phyloP scores from a whole-genome alignment of 169 alveolate genomes.

The Plasmodium coatneyi region DNA sequence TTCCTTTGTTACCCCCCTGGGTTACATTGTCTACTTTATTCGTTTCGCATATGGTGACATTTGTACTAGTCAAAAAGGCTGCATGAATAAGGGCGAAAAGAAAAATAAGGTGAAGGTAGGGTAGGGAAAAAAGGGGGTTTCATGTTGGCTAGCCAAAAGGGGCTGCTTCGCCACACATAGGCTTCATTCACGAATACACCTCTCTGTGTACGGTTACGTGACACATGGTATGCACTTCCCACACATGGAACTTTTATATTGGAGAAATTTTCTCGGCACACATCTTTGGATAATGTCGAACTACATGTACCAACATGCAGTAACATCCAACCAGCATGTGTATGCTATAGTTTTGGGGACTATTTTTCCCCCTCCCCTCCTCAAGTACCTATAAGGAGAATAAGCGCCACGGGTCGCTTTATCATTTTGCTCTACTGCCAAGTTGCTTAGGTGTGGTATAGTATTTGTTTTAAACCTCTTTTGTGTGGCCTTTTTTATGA shows the following conservation, averaged over 20 bases:
- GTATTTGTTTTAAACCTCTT: not conserved
- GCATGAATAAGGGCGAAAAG: not conserved
- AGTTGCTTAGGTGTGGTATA: not conserved
- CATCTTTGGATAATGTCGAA: not conserved
- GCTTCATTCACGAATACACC: not conserved
- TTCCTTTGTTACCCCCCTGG: not conserved
- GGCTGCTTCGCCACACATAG: not conserved
- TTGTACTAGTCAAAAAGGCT: constrained; percentile 8
- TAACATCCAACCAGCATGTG: not conserved
- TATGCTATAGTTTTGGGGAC: not conserved
- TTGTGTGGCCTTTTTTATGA: not conserved
- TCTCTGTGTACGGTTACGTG: not conserved
- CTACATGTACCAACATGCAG: not conserved
- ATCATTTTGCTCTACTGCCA: not conserved
- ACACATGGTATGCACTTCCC: not conserved
- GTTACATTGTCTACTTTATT: not conserved
- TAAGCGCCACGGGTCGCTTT: not conserved
- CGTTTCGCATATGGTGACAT: constrained; percentile 1
- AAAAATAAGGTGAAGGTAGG: not conserved
- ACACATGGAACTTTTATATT: not conserved
- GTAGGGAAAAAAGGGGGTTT: not conserved
- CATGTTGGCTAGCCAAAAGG: not conserved
- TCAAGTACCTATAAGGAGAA: not conserved
- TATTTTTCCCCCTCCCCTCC: not conserved
- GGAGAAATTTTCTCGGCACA: not conserved